Conservation (phyloP, 2,329 filamentous ascomycete genomes). For the Exophiala bonariae region DNA sequence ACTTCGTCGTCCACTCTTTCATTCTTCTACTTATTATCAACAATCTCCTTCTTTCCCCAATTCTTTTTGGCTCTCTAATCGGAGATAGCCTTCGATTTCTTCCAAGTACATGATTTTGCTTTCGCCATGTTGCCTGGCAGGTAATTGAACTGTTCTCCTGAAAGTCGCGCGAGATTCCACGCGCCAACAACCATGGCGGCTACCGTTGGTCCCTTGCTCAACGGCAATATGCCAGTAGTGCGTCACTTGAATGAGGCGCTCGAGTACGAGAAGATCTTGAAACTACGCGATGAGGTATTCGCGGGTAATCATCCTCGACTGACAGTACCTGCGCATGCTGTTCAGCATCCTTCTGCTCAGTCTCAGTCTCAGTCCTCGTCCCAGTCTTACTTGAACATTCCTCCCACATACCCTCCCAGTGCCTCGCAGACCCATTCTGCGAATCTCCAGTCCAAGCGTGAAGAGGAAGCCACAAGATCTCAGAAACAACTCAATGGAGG, state of each 20-base stretch:
- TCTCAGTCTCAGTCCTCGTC: conserved; percentile 31
- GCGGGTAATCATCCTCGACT: conserved; percentile 66
- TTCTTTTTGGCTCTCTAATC: background rate
- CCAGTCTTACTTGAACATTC: conserved; percentile 27
- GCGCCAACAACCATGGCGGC: conserved; percentile 24
- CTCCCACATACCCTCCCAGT: conserved; percentile 21
- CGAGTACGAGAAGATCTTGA: conserved; percentile 78
- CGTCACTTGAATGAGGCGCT: conserved; percentile 54
- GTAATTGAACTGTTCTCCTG: conserved; percentile 10
- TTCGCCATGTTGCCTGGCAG: conserved; percentile 18
- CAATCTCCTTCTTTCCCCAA: background rate
- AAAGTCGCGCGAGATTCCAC: conserved; percentile 16
- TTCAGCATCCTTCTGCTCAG: conserved; percentile 41
- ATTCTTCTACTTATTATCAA: too few relatives aligned
- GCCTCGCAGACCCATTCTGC: conserved; percentile 29
- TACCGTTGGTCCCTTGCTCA: conserved; percentile 22
- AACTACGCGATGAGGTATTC: conserved; percentile 76
- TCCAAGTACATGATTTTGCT: background rate
- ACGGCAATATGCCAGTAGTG: conserved; percentile 31
- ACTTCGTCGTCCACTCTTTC: too few relatives aligned
- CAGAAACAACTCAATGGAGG: conserved; percentile 15
- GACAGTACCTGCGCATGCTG: conserved; percentile 55
- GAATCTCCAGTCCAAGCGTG: conserved; percentile 18
- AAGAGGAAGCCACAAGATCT: conserved; percentile 15
- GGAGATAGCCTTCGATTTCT: too few relatives aligned